These are phyloP conservation scores for Friedmanniomyces simplex DNA, from an alignment of 495 filamentous ascomycete species.

Conservation along the genomic window DNA sequence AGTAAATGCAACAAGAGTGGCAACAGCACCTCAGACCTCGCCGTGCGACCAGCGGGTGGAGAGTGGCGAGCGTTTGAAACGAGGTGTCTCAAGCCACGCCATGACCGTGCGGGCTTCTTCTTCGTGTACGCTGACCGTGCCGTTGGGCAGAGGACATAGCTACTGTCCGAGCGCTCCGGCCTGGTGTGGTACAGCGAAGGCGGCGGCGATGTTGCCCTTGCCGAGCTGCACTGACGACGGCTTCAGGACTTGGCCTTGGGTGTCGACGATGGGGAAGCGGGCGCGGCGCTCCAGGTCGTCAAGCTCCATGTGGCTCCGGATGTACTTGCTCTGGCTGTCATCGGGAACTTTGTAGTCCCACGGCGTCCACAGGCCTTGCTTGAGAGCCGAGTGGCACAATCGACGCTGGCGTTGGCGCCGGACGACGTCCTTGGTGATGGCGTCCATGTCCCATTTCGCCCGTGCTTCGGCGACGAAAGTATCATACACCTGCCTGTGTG, in stretches of 20 bases:
- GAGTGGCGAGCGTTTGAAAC: neutral
- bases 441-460: constrained; percentile 61
- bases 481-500: constrained; percentile 40
- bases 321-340: constrained; percentile 65
- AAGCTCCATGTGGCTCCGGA: constrained; percentile 55
- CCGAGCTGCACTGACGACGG: neutral
- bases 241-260: constrained; percentile 7
- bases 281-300: constrained; percentile 59
- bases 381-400: constrained; percentile 64
- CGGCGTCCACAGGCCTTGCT: constrained; percentile 52
- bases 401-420: constrained; percentile 59
- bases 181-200: constrained; percentile 11
- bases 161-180: constrained; percentile 19
- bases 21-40: neutral
- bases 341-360: constrained; percentile 74
- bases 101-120: neutral
- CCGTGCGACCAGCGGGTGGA: neutral
- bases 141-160: neutral
- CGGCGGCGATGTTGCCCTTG: constrained; percentile 9
- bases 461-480: constrained; percentile 57
- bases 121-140: too few species aligned
- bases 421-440: constrained; percentile 58
- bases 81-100: neutral
- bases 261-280: constrained; percentile 54
- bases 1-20: constrained; percentile 3